Evolutionary conservation across 2,329 filamentous ascomycete genomes (phyloP).

Genomic region (Tolypocladium guangdongense): DNA sequence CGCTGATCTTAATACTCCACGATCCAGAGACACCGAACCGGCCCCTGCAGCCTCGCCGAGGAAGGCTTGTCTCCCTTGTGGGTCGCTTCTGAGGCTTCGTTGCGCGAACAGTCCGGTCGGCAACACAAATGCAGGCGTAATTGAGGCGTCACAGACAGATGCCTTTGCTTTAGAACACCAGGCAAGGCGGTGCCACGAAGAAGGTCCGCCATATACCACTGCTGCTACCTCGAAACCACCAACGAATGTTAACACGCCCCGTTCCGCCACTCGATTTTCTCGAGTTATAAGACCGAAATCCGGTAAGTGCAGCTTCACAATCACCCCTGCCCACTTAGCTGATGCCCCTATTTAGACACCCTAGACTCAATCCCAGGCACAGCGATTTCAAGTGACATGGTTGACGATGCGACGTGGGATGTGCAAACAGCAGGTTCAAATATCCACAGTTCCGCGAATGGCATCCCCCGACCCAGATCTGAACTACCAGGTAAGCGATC

Average conservation of each 20-base stretch:
- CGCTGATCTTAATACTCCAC: too few relatives aligned
- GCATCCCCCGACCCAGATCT: too few relatives aligned
- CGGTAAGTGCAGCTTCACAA: not conserved
- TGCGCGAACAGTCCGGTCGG: too few relatives aligned
- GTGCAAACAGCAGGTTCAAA: too few relatives aligned
- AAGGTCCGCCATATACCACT: not conserved
- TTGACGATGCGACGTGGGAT: not conserved
- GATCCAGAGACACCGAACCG: too few relatives aligned
- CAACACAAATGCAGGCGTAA: not conserved
- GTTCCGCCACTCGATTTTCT: not conserved
- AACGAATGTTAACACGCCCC: not conserved
- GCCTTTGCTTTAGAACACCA: not conserved
- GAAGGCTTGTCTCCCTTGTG: too few relatives aligned
- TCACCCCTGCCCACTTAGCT: not conserved
- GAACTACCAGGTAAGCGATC: too few relatives aligned
- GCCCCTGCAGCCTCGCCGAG: too few relatives aligned
- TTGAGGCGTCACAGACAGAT: not conserved
- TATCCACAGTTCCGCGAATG: too few relatives aligned
- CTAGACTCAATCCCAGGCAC: not conserved
- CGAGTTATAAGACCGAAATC: not conserved
- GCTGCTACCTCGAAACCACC: not conserved
- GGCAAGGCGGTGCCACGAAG: not conserved
- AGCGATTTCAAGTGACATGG: not conserved
- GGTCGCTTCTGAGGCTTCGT: too few relatives aligned
- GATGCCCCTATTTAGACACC: not conserved